A percentile compares a stretch with the other conserved stretches of the same genome.
Conservation (phyloP, 768 basidiomycete genomes). For the Fomitopsis pulvina region DNA sequence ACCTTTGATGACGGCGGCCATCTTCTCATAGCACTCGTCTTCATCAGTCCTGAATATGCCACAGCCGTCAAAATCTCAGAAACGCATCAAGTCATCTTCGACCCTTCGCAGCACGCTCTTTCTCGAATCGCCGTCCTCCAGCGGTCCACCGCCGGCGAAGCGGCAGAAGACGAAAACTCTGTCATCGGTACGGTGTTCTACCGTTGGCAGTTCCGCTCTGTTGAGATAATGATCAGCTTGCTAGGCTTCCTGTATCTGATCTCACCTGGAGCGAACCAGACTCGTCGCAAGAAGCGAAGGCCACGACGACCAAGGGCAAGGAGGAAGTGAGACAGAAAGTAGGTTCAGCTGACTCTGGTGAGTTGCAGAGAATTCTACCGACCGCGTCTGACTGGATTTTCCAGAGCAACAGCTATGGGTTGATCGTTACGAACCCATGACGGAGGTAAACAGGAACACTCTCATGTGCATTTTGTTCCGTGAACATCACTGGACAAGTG, state of each 20-base stretch:
- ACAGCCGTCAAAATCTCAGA: neutral
- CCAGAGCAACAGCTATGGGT: slow-evolving; percentile 23
- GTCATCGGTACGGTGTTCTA: slow-evolving; percentile 20
- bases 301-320: slow-evolving; percentile 17
- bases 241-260: slow-evolving; percentile 17
- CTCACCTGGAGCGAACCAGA: slow-evolving; percentile 9
- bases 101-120: slow-evolving; percentile 1
- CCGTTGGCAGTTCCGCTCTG: neutral
- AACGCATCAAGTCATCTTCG: neutral
- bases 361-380: neutral
- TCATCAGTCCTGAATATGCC: no score
- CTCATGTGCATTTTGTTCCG: neutral
- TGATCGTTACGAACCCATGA: slow-evolving; percentile 25
- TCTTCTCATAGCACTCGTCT: no score
- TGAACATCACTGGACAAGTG: no score
- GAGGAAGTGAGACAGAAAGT: slow-evolving; percentile 15
- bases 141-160: slow-evolving; percentile 17
- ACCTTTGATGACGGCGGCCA: no score
- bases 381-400: neutral
- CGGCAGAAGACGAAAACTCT: slow-evolving; percentile 17
- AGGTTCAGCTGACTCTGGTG: neutral
- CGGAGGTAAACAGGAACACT: slow-evolving; percentile 16
- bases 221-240: slow-evolving; percentile 11
- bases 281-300: neutral
- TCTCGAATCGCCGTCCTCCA: neutral